Conservation (phyloP, 345 rosid genomes). For the Boechera retrofracta region DNA sequence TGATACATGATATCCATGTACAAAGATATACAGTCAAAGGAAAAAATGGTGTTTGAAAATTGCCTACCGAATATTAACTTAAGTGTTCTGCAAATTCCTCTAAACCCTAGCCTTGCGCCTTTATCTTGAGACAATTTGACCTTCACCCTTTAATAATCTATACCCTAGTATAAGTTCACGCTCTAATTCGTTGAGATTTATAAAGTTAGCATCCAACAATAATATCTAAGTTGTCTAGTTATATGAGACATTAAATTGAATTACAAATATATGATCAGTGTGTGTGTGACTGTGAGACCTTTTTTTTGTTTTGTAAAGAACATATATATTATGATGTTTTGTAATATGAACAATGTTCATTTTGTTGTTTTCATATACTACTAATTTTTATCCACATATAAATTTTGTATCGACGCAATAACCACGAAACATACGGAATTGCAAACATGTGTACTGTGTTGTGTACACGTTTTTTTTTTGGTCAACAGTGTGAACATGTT, state of each 20-base stretch:
- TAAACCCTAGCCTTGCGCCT: slow-evolving; percentile 15
- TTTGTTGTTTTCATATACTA: not conserved
- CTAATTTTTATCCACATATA: not conserved
- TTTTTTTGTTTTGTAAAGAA: too few relatives aligned
- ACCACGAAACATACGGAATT: not conserved
- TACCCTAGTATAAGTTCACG: not conserved
- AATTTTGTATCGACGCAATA: not conserved
- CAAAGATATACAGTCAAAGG: not conserved
- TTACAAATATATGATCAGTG: not conserved
- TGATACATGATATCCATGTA: not conserved
- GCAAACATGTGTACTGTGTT: not conserved
- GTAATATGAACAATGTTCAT: too few relatives aligned
- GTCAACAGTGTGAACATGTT: too few relatives aligned
- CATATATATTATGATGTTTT: too few relatives aligned
- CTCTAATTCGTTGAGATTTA: not conserved
- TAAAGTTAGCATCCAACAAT: not conserved
- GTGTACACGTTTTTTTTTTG: too few relatives aligned
- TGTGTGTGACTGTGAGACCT: not conserved
- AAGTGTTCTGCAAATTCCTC: not conserved
- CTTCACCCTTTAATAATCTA: not conserved
- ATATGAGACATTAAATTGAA: not conserved
- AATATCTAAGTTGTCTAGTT: slow-evolving; percentile 17
- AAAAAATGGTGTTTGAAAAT: not conserved
- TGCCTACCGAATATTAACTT: not conserved
- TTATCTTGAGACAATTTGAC: slow-evolving; percentile 5